Percentiles rank a stretch among this genome's conserved stretches.
phyloP scores from a whole-genome alignment of 257 asterid genomes.

The Solanum megistacrolobum region DNA sequence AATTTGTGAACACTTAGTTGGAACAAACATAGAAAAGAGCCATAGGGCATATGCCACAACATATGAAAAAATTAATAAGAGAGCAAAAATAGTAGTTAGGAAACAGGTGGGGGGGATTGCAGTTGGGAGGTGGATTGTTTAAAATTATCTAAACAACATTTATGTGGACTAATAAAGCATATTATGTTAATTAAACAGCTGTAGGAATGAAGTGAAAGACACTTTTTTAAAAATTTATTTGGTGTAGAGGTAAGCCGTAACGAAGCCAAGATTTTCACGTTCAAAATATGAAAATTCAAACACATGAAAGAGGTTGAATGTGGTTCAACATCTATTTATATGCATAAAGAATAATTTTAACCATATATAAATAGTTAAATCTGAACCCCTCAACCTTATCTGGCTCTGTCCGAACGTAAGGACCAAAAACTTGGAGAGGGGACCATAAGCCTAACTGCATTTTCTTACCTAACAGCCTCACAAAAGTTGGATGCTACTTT shows the following conservation, averaged over 20 bases:
- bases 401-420: neutral
- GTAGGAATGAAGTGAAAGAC: neutral
- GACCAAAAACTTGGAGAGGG: neutral
- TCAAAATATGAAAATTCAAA: neutral
- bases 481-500: neutral
- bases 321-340: neutral
- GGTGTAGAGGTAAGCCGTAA: neutral
- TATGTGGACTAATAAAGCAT: neutral
- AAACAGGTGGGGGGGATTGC: neutral
- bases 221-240: neutral
- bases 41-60: neutral
- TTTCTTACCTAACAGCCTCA: constrained; percentile 10
- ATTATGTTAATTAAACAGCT: neutral
- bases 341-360: no score
- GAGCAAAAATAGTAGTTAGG: neutral
- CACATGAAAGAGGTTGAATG: neutral
- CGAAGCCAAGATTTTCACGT: neutral
- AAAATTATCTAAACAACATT: neutral
- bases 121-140: neutral
- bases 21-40: neutral
- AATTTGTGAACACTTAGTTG: neutral
- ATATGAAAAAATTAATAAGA: neutral
- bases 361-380: no score
- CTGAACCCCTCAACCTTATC: accelerated
- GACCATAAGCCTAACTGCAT: neutral